Base-by-base conservation (phyloP, 768 basidiomycete genomes). In the Hygrocybe coccinea region DNA sequence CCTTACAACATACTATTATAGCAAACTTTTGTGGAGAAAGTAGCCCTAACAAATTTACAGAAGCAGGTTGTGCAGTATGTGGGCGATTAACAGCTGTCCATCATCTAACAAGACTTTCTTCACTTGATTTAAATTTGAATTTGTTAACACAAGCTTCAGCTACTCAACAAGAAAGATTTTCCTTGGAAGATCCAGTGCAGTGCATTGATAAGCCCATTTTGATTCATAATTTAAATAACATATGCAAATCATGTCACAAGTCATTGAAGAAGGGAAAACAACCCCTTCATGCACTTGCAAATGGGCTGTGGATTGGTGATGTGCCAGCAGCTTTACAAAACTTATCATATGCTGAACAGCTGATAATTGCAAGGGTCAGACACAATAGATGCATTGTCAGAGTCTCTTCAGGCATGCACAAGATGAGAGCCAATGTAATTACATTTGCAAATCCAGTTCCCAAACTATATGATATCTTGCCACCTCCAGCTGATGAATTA, bases 311-410 rank as follows among this genome's bases (percentile, higher is more conserved):
- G 73, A 11, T 77, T 0, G 74, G 76, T 0, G 49, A 65, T 2
- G 65, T 74, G 1, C 75, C 71, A 2, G 11, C 34, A 5, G 63
- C 59, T 10, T 48, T 77, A 1, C 24, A 62, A 37, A 39, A 57
- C 2, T 54, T 76, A 1, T 65, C 43, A 2, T 72, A 65, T 47
- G 59, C 62, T 0, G 74, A 77, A 53, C 63, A 69, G 25, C 55
- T 66, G 22, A 45, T 72, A 1, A 55, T 74, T 4, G 56, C 71
- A 0, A 43, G 59, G 9, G 62, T 65, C 0, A 34, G 67, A 2
- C 66, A 67, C 17, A 72, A 71, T 55, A 5, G 52, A 0, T 74
- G 67, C 56, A 49, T 73, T 6, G 67, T 72, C 0, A 50, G 60
- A 1, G 71, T 75, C 0, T 45, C 59, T 2, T 67, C 62, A 10